A percentile compares a stretch with the other conserved stretches of the same genome.
These are phyloP conservation scores for Picochlorum costavermella DNA, from an alignment of 139 green algal species.

Conservation along the genomic window DNA sequence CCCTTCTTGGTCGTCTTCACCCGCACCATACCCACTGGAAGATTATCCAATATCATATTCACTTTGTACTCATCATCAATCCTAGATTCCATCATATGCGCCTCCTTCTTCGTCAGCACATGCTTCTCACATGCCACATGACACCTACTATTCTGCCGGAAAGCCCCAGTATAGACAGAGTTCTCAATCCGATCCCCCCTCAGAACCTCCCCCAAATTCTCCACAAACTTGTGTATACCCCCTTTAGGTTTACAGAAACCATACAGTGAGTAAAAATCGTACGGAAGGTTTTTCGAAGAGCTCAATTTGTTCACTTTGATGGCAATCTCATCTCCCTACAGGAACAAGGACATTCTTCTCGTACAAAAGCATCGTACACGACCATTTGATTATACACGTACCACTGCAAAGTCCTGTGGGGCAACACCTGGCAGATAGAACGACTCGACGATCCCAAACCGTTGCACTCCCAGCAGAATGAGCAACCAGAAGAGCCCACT, in stretches of 20 bases:
- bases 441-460: neutral
- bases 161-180: conserved; percentile 88
- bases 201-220: conserved; percentile 96
- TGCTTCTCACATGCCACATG: conserved; percentile 87
- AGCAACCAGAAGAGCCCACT: neutral
- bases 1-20: conserved; percentile 68
- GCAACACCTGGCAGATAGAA: conserved; percentile 95
- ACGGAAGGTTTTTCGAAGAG: conserved; percentile 90
- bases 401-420: conserved; percentile 76
- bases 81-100: conserved; percentile 67
- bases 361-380: neutral
- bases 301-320: conserved; percentile 97
- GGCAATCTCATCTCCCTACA: conserved; percentile 71
- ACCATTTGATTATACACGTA: conserved; percentile 5
- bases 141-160: conserved; percentile 87
- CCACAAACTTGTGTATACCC: conserved; percentile 72
- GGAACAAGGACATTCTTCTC: neutral
- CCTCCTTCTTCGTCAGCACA: conserved; percentile 54
- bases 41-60: conserved; percentile 99
- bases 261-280: conserved; percentile 96
- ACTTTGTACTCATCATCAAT: conserved; percentile 96
- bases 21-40: conserved; percentile 89
- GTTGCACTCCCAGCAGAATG: neutral
- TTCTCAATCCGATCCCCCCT: conserved; percentile 96
- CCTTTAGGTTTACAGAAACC: conserved; percentile 85